phyloP scores from a whole-genome alignment of 768 basidiomycete species.

The Leucocoprinus leucothites region DNA sequence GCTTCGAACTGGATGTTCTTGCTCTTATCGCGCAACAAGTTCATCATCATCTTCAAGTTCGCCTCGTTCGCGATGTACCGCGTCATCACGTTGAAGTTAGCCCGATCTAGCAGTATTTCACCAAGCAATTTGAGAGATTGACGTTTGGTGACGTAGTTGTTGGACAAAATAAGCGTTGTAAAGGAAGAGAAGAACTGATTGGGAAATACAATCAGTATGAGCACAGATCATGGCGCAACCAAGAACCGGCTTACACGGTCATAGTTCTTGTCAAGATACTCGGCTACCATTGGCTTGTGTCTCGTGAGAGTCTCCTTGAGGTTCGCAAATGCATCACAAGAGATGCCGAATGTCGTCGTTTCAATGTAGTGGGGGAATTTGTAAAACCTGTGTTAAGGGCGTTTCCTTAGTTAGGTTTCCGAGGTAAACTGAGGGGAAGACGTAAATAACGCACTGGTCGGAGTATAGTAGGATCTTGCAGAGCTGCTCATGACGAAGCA shows the following conservation, averaged over 20 bases:
- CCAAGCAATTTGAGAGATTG: conserved; percentile 97
- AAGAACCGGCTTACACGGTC: conserved; percentile 63
- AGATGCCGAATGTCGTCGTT: conserved; percentile 95
- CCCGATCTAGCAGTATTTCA: conserved; percentile 95
- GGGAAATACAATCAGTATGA: conserved; percentile 6
- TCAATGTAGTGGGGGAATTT: conserved; percentile 96
- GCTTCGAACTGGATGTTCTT: conserved; percentile 99
- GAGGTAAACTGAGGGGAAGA: conserved; percentile 10
- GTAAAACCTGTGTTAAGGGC: conserved; percentile 69
- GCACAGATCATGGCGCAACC: conserved; percentile 11
- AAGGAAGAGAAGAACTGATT: conserved; percentile 92
- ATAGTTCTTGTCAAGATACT: conserved; percentile 96
- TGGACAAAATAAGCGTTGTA: conserved; percentile 87
- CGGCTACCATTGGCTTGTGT: conserved; percentile 97
- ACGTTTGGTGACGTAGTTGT: conserved; percentile 99
- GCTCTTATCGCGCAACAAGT: conserved; percentile 95
- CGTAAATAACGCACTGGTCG: conserved; percentile 71
- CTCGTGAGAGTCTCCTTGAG: conserved; percentile 96
- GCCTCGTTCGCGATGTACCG: conserved; percentile 92
- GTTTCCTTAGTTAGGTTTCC: conserved; percentile 8
- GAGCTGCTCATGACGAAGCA: conserved; percentile 90
- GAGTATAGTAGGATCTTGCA: conserved; percentile 89
- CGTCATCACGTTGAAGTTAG: conserved; percentile 99
- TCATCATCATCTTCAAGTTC: conserved; percentile 99
- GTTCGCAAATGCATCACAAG: conserved; percentile 96